A percentile compares a stretch with the other conserved stretches of the same genome.
phyloP scores from a whole-genome alignment of 805 yeast species.

The Trichomonascus vanleenenianus region DNA sequence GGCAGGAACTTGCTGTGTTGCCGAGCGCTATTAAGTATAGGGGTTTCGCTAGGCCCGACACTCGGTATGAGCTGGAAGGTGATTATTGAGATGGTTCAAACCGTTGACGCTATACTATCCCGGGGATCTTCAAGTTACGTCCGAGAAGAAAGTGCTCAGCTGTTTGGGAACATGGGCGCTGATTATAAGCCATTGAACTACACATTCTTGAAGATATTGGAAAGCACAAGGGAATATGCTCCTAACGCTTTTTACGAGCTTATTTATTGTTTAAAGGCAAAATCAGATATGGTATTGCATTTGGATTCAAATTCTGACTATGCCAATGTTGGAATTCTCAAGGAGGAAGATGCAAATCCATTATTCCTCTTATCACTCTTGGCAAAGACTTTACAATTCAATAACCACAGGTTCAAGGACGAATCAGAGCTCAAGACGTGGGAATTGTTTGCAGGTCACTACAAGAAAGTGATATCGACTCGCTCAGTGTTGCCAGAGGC shows the following conservation, averaged over 20 bases:
- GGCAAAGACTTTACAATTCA: slow-evolving; percentile 43
- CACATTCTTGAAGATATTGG: slow-evolving; percentile 53
- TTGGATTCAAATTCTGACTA: neutral
- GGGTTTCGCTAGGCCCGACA: slow-evolving; percentile 73
- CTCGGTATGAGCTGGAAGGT: slow-evolving; percentile 60
- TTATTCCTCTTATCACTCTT: slow-evolving; percentile 46
- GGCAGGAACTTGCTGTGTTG: slow-evolving; percentile 62
- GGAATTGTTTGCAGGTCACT: slow-evolving; percentile 39
- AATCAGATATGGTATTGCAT: slow-evolving; percentile 5
- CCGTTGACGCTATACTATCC: slow-evolving; percentile 18
- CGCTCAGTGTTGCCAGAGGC: slow-evolving; percentile 37
- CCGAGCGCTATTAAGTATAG: slow-evolving; percentile 69
- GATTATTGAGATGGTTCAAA: slow-evolving; percentile 45
- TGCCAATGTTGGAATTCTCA: neutral
- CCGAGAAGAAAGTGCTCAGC: neutral
- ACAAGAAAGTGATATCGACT: slow-evolving; percentile 39
- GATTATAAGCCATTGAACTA: slow-evolving; percentile 39
- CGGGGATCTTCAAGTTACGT: no score
- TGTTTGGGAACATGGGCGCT: slow-evolving; percentile 35
- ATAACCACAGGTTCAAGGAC: slow-evolving; percentile 40
- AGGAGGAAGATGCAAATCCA: slow-evolving; percentile 11
- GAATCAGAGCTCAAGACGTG: slow-evolving; percentile 36
- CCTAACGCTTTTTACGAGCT: slow-evolving; percentile 43
- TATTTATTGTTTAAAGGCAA: slow-evolving; percentile 29
- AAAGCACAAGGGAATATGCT: slow-evolving; percentile 52